Evolutionary conservation across 1,284 basidiomycete genomes (phyloP).

Genomic region (Vanrija sp.): DNA sequence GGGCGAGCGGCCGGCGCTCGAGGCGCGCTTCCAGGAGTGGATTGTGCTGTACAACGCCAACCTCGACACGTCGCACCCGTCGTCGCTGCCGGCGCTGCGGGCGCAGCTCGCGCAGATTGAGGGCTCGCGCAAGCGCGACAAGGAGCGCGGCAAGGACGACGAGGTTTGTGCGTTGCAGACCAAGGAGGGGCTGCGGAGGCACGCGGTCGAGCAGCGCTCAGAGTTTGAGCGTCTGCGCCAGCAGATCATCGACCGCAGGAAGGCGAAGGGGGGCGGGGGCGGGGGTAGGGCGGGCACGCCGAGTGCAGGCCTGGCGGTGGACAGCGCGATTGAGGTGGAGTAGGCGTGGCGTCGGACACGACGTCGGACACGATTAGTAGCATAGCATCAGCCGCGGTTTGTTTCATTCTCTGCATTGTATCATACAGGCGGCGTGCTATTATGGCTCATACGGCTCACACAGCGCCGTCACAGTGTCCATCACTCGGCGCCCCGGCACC

Average conservation of each 20-base stretch:
- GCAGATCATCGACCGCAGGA: conserved; percentile 39
- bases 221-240: conserved; percentile 40
- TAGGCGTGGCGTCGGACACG: conserved; percentile 4
- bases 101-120: conserved; percentile 35
- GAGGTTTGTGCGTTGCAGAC: conserved; percentile 30
- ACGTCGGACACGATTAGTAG: background rate
- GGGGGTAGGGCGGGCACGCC: conserved; percentile 5
- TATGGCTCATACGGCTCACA: too few species aligned
- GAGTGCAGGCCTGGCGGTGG: conserved; percentile 14
- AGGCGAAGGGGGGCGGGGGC: conserved; percentile 11
- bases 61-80: conserved; percentile 44
- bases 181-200: conserved; percentile 31
- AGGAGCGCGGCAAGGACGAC: conserved; percentile 39
- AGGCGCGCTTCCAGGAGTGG: conserved; percentile 43
- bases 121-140: conserved; percentile 30
- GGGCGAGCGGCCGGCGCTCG: conserved; percentile 38
- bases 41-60: conserved; percentile 47
- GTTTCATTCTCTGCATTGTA: background rate
- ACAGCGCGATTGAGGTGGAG: conserved; percentile 42
- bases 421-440: background rate
- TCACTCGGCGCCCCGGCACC: background rate
- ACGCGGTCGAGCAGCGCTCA: conserved; percentile 33
- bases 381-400: background rate
- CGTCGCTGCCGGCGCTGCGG: conserved; percentile 36
- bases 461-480: too few species aligned